Base-by-base conservation (phyloP, 208 protist genomes). In the Trypanosoma melophagium region DNA sequence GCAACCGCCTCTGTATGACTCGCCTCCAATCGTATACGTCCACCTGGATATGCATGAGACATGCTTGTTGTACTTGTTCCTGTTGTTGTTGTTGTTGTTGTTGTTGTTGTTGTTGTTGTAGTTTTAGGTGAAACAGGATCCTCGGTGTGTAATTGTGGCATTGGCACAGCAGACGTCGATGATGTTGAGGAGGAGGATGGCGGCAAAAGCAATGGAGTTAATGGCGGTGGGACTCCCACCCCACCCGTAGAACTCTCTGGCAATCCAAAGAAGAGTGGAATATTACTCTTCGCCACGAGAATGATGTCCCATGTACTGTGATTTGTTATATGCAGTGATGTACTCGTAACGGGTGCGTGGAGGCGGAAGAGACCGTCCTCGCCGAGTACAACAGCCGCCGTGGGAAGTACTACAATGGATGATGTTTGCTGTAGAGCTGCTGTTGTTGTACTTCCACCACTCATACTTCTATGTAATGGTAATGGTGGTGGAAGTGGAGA, bases 1-100 rank as follows among this genome's bases (percentile, higher is more conserved):
- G 74, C 66, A 8, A 90, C 67, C 9, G 64, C 68, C 62, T 85
- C 71, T 22, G 70, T 71, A 35, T 75, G 80, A 13, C 72, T 70
- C 19, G 84, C 75, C 24, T 83, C 76, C n/a, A 90, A 49, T 41
- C 69, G 71, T 16, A 84, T 69, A 16, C 84, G 76, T 19, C 80
- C 81, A 22, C 81, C 52, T 17, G 76, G 42, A 66, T 71, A 68
- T 40, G 44, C 35, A n/a, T 70, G 45, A 19, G 65, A 31, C n/a
- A n/a, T n/a, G n/a, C n/a, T 35, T 35, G 28, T 35, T 1, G 5
- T 35, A 35, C 5, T 35, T 35, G 28, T 35, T 35, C 28, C 28
- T 35, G 28, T 35, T 35, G 5, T 5, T 35, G 3, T 5, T 5
- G 28, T 1, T 35, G 28, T 35, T 40, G 35, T 24, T 60, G 70